Base-by-base conservation (phyloP, 2,329 filamentous ascomycete genomes). In the Penicillium hordei region DNA sequence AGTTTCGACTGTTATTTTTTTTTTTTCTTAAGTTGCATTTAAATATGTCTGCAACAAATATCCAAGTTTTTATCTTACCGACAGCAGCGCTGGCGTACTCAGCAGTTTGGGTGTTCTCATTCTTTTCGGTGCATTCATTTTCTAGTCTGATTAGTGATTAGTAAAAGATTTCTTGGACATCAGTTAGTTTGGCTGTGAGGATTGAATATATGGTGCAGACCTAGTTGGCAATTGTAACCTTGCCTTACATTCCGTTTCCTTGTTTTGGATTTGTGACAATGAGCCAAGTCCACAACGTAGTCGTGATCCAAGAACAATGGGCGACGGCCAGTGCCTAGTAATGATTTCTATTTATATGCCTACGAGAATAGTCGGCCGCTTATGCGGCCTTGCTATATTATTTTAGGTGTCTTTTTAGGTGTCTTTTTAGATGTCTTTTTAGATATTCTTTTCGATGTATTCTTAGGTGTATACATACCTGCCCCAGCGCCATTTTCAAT, bases 41-140 rank as follows among this genome's bases (percentile, higher is more conserved):
- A 43, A 51, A 31, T 58, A 23, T 59, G 23, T 40, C 54, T 29
- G 19, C 52, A n/a, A 48, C 49, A 23, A 36, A 21, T 42, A 48
- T 42, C 27, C 42, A 39, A 38, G 12, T 42, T 34, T 48, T 39
- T 23, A 53, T 31, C 27, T 42, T 44, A 51, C 36, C 38, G 13
- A 42, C 45, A 65, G 56, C 56, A 57, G 56, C 55, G 50, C 58
- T 64, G 67, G 68, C 63, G 61, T 67, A 60, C 42, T 58, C 42
- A 34, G 48, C 52, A 50, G 39, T 51, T 61, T 52, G 55, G 44
- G 48, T 62, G 46, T 65, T 49, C 34, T 50, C 46, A 31, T 62
- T 45, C 36, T 36, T 53, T 42, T 42, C 44, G 43, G 51, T 36
- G 42, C 55, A 49, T 56, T 23, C 23, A 51, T 60, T 61, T 48